Conservation (phyloP, 192 early-diverging fungal genomes). For the Fimicolochytrium jonesii region DNA sequence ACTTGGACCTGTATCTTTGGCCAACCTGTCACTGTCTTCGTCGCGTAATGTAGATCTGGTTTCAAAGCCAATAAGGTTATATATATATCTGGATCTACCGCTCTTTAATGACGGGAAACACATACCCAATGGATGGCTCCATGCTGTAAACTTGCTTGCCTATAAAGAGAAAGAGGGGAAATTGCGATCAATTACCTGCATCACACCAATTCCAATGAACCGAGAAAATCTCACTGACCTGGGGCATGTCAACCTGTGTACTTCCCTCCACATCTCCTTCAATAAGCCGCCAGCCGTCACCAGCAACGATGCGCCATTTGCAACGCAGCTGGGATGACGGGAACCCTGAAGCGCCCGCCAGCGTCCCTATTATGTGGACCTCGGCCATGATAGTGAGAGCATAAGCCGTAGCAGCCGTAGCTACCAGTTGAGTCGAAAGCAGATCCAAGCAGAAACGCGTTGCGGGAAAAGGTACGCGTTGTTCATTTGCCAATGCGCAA, state of each 20-base stretch:
- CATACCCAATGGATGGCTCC: slow-evolving; percentile 57
- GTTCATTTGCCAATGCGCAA: too few species aligned
- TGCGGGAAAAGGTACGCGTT: too few species aligned
- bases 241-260: slow-evolving; percentile 49
- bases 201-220: too few species aligned
- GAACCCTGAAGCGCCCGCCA: slow-evolving; percentile 45
- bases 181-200: too few species aligned
- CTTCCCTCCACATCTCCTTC: slow-evolving; percentile 42
- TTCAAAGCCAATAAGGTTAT: too few species aligned
- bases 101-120: too few species aligned
- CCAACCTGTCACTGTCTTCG: slow-evolving; percentile 48
- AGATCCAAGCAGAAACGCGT: too few species aligned
- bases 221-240: slow-evolving; percentile 6
- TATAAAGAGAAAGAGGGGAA: too few species aligned
- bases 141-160: slow-evolving; percentile 39
- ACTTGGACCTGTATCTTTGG: slow-evolving; percentile 56
- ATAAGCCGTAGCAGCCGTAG: too few species aligned
- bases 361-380: slow-evolving; percentile 42
- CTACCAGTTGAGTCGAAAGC: too few species aligned
- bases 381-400: too few species aligned
- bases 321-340: slow-evolving; percentile 39
- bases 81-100: too few species aligned
- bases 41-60: slow-evolving; percentile 52
- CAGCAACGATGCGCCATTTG: slow-evolving; percentile 38
- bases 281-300: slow-evolving; percentile 43